A percentile compares a stretch with the other conserved stretches of the same genome.
phyloP scores from a whole-genome alignment of 129 eudicot species.

The Lactuca sativa region DNA sequence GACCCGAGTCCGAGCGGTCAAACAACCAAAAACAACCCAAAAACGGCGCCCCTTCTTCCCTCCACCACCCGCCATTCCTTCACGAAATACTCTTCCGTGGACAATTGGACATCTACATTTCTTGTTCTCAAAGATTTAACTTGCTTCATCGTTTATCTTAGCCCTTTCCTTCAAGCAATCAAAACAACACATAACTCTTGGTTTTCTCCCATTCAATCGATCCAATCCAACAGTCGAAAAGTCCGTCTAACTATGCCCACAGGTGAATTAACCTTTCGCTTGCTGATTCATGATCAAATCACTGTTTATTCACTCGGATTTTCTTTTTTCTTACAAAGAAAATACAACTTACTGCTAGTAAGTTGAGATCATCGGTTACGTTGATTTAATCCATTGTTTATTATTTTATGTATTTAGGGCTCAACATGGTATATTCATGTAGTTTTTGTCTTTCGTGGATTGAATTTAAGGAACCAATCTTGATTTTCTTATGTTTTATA shows the following conservation, averaged over 20 bases:
- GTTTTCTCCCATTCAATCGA: constrained; percentile 34
- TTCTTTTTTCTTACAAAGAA: neutral
- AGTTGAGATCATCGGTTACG: neutral
- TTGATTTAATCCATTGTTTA: constrained; percentile 1
- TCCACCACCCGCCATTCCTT: neutral
- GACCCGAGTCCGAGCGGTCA: neutral
- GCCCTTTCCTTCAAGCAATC: constrained; percentile 56
- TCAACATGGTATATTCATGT: neutral
- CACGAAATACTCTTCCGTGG: neutral
- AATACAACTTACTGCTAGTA: neutral
- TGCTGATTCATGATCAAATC: constrained; percentile 14
- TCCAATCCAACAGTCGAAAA: constrained; percentile 23
- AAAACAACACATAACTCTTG: constrained; percentile 1
- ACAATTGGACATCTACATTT: neutral
- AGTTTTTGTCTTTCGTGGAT: constrained; percentile 9
- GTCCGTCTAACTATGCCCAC: constrained; percentile 41
- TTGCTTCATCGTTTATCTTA: constrained; percentile 30
- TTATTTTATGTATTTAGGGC: constrained; percentile 26
- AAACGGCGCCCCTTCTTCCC: neutral
- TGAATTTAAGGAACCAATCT: neutral
- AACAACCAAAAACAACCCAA: neutral
- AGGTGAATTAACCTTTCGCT: constrained; percentile 33
- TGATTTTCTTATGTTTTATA: neutral
- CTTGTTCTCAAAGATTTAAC: constrained; percentile 8
- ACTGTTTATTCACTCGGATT: constrained; percentile 7